Conservation (phyloP, 257 asterid species). For the Nicotiana noctiflora region DNA sequence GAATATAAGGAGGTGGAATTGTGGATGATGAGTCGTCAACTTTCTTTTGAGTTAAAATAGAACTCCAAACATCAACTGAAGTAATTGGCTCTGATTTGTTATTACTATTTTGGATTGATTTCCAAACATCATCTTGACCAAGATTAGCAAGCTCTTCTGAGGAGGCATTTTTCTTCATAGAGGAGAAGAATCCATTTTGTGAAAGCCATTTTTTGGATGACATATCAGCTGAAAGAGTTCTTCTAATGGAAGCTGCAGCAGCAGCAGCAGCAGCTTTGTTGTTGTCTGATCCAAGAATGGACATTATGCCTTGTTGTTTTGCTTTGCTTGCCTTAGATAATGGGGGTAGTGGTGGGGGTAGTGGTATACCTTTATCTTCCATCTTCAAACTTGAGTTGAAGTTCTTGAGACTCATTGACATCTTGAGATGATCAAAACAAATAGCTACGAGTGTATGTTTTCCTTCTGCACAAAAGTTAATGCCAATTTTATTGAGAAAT, state of each 20-base stretch:
- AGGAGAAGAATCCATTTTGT: slow-evolving; percentile 23
- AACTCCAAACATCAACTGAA: slow-evolving; percentile 8
- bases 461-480: slow-evolving; percentile 14
- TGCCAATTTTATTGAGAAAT: not conserved
- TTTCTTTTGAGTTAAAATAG: slow-evolving; percentile 23
- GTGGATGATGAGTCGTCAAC: slow-evolving; percentile 8
- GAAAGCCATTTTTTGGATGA: slow-evolving; percentile 37
- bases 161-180: slow-evolving; percentile 26
- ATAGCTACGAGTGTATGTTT: not conserved
- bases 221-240: slow-evolving; percentile 41
- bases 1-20: slow-evolving; percentile 50
- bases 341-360: not conserved
- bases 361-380: slow-evolving; percentile 5
- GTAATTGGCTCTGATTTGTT: not conserved
- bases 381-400: slow-evolving; percentile 9
- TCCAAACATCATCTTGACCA: slow-evolving; percentile 9
- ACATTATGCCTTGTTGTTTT: slow-evolving; percentile 58
- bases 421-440: not conserved
- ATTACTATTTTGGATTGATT: not conserved
- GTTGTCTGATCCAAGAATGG: slow-evolving; percentile 11
- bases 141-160: slow-evolving; percentile 18
- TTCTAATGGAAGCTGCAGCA: slow-evolving; percentile 11
- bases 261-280: not conserved
- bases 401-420: slow-evolving; percentile 11
- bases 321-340: slow-evolving; percentile 1